Evolutionary conservation across 1,284 basidiomycete species (phyloP), one percentile per base, ranked within the genome.

Genomic region (Earliella scabrosa): DNA sequence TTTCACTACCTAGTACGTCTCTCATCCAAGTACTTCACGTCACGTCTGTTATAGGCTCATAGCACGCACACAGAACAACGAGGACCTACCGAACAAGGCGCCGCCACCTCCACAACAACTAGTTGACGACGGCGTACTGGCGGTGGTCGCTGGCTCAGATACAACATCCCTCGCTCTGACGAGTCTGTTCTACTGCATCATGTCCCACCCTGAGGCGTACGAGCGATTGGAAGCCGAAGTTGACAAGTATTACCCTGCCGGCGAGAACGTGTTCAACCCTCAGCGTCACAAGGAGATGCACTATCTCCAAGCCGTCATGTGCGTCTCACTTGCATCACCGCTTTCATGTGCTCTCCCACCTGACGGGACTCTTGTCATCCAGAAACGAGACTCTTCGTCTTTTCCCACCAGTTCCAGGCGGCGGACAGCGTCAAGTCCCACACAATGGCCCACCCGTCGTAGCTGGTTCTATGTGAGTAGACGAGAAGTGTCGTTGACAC

Each of bases 361-460:
- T n/a, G n/a, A n/a, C n/a, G n/a, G n/a, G n/a, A n/a, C n/a, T n/a
- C 35, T 4, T 0, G n/a, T 8, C n/a, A 41, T 26, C 20, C 66
- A 88, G 86, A 54, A 83, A 86, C 40, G 86, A 88, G 66, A 66
- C 77, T 0, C 63, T 88, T 40, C 75, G 86, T 44, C 69, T 87
- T 32, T 75, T 77, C 38, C 82, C 86, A 13, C 75, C 84, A 11
- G 71, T 85, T 11, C 74, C 77, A 10, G 79, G 76, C 24, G 78
- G 77, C 40, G 75, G 80, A 23, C 79, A 82, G 50, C 78, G 86
- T 40, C 71, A 75, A 20, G 73, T 68, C 1, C 54, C 46, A 13
- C 41, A 64, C 2, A 54, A 40, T 9, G 63, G 16, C 8, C 29
- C 29, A 3, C 29, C 32, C n/a, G n/a, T 18, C 29, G 44, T 13